A percentile compares a stretch with the other conserved stretches of the same genome.
Evolutionary conservation across 129 eudicot species (phyloP).

Genomic region (Smallanthus sonchifolius): DNA sequence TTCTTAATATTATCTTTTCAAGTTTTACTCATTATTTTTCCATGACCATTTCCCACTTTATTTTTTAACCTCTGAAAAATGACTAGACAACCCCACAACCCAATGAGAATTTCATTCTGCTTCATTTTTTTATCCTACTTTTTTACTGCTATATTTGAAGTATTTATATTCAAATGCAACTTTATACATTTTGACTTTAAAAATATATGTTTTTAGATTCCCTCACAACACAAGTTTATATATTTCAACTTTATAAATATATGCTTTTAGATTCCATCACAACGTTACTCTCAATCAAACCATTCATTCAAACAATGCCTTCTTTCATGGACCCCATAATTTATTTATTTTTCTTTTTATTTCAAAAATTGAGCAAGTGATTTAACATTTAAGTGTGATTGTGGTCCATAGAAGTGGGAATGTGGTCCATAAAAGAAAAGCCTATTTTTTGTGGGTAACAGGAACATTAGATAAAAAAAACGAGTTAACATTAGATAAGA

Average conservation of each 20-base stretch:
- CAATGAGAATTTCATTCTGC: neutral
- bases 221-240: neutral
- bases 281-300: neutral
- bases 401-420: conserved; percentile 38
- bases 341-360: neutral
- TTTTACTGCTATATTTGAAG: neutral
- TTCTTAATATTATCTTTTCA: too few species aligned
- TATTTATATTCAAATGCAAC: neutral
- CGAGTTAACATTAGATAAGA: too few species aligned
- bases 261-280: neutral
- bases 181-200: neutral
- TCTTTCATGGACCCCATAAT: conserved; percentile 12
- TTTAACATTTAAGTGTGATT: conserved; percentile 5
- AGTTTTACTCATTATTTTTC: too few species aligned
- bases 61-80: neutral
- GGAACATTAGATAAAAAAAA: conserved; percentile 17
- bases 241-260: neutral
- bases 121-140: too few species aligned
- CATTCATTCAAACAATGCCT: neutral
- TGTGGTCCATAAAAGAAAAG: conserved; percentile 38
- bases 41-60: neutral
- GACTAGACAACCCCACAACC: neutral
- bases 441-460: conserved; percentile 29
- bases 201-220: neutral
- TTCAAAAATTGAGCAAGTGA: conserved; percentile 1